Evolutionary conservation across 1,284 basidiomycete genomes (phyloP).

Genomic region (Leccinum angustisporum): DNA sequence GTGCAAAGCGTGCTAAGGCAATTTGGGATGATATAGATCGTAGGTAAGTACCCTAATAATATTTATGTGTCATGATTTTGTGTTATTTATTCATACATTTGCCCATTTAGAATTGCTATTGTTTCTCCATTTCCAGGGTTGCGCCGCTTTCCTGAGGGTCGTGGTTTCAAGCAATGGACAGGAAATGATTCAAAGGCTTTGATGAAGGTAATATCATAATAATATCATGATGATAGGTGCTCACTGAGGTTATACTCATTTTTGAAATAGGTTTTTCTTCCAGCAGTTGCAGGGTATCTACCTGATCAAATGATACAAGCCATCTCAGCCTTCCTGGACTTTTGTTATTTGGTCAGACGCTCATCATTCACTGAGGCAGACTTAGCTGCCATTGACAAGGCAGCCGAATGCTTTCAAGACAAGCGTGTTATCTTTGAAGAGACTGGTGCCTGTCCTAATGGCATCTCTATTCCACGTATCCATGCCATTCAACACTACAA

Average conservation of each 20-base stretch:
- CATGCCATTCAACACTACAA: background rate
- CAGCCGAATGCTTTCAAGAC: background rate
- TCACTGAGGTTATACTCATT: background rate
- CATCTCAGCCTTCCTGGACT: background rate
- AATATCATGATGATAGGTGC: background rate
- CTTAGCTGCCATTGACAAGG: background rate
- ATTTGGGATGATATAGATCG: background rate
- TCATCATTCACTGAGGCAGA: background rate
- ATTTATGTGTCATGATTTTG: no score
- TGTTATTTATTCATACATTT: no score
- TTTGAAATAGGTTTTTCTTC: background rate
- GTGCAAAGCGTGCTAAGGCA: background rate
- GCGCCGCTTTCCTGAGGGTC: background rate
- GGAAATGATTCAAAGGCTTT: background rate
- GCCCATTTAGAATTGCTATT: background rate
- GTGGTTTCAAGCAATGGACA: background rate
- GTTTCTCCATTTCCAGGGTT: background rate
- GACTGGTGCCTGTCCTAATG: background rate
- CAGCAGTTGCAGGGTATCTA: background rate
- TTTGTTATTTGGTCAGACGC: background rate
- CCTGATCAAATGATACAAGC: background rate
- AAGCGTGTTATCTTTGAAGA: background rate
- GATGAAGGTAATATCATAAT: background rate
- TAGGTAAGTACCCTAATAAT: background rate
- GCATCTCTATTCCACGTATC: background rate